Evolutionary conservation across 2,329 filamentous ascomycete genomes (phyloP).

Genomic region (Lecanoromycetidae sp.): DNA sequence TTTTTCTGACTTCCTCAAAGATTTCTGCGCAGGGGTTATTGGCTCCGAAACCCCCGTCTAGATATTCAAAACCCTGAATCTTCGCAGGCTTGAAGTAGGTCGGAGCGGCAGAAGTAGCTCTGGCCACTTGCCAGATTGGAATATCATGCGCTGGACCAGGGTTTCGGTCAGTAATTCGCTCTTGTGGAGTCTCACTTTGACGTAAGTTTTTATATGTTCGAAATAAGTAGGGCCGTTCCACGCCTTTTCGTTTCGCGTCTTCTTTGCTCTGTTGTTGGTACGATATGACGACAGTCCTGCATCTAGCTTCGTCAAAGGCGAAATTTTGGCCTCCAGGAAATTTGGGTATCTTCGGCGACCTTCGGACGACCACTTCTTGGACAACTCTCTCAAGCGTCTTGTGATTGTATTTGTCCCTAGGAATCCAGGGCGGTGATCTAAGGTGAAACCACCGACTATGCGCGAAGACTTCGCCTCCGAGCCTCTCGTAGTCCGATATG

Average conservation of each 20-base stretch:
- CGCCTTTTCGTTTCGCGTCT: neutral
- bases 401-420: conserved; percentile 13
- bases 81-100: conserved; percentile 10
- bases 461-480: conserved; percentile 23
- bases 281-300: conserved; percentile 7
- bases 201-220: conserved; percentile 13
- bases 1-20: conserved; percentile 9
- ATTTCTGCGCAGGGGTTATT: conserved; percentile 14
- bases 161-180: neutral
- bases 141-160: conserved; percentile 10
- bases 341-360: conserved; percentile 6
- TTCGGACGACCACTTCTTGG: conserved; percentile 2
- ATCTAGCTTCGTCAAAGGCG: conserved; percentile 10
- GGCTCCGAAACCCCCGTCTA: conserved; percentile 15
- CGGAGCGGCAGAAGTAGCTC: conserved; percentile 15
- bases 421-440: conserved; percentile 7
- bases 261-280: conserved; percentile 7
- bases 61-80: conserved; percentile 5
- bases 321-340: conserved; percentile 15
- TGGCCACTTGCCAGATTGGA: conserved; percentile 14
- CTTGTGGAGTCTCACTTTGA: neutral
- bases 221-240: conserved; percentile 9
- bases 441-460: conserved; percentile 9
- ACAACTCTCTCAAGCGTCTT: conserved; percentile 4
- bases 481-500: conserved; percentile 19